A percentile compares a stretch with the other conserved stretches of the same genome.
These are phyloP conservation scores for Aphanomyces stellatus DNA, from an alignment of 352 stramenopile species.

Conservation along the genomic window DNA sequence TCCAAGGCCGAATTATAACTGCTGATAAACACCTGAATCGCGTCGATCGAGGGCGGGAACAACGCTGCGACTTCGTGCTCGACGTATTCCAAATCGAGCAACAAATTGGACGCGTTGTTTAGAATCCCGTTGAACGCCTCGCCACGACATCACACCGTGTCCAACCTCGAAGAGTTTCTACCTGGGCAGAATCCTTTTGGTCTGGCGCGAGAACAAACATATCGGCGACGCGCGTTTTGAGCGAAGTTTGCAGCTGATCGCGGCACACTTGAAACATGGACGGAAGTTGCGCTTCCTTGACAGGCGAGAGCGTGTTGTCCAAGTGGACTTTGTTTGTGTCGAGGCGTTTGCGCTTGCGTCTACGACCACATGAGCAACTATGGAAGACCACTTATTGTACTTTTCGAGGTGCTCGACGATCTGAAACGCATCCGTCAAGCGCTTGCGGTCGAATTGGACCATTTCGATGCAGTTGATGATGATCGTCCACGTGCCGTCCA, in stretches of 20 bases:
- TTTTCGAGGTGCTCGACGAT: conserved; percentile 71
- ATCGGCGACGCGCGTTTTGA: conserved; percentile 42
- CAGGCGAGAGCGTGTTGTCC: conserved; percentile 46
- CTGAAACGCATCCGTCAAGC: conserved; percentile 57
- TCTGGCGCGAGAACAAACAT: conserved; percentile 57
- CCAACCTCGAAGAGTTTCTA: conserved; percentile 23
- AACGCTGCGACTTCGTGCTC: conserved; percentile 59
- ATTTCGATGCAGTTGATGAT: conserved; percentile 65
- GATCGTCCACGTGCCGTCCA: conserved; percentile 14
- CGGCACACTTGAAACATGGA: conserved; percentile 47
- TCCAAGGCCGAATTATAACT: conserved; percentile 75
- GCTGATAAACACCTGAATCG: conserved; percentile 63
- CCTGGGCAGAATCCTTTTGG: conserved; percentile 23
- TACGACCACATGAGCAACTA: background rate
- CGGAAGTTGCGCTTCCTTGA: conserved; percentile 36
- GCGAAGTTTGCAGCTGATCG: conserved; percentile 44
- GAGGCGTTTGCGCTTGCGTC: conserved; percentile 35
- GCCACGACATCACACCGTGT: background rate
- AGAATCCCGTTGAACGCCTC: conserved; percentile 56
- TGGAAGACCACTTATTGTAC: background rate
- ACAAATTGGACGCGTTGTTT: conserved; percentile 54
- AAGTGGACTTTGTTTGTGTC: conserved; percentile 56
- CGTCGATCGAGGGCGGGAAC: conserved; percentile 69
- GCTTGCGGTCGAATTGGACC: conserved; percentile 59
- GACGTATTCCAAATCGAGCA: conserved; percentile 73